Evolutionary conservation across 2,329 filamentous ascomycete species (phyloP), one percentile per base, ranked within the genome.

Genomic region (Monosporascus sp.): DNA sequence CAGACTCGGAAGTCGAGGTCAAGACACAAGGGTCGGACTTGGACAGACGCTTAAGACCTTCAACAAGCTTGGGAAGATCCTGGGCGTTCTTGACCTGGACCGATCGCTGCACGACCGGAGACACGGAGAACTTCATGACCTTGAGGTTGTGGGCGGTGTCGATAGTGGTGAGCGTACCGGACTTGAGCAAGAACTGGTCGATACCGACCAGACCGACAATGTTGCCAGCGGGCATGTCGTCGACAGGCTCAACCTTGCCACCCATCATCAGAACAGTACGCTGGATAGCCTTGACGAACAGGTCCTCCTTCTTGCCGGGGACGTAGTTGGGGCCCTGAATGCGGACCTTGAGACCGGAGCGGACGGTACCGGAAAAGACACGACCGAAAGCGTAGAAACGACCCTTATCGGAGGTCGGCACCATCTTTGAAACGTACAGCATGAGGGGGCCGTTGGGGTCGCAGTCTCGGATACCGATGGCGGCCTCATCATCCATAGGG

Each of bases 61-160:
- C 94, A 69, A 99, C 94, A 57, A 99, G 87, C 88, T 99, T 99
- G 77, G 94, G 94, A 62, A 99, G 86, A 84, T 99, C 94, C 81
- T 96, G 91, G 70, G 94, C 94, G 81, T 99, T 99, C 90, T 97
- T 97, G 83, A 97, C 93, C 80, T 97, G 90, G 70, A 99, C 94
- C 76, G 94, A 96, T 67, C 93, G 93, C 80, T 89, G 93, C 64
- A 99, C 94, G 79, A 99, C 94, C 69, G 94, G 94, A 57, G 94
- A 97, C 74, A 99, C 94, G 72, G 94, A 99, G 89, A 99, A 99
- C 84, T 97, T 97, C 94, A 99, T 99, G 80, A 99, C 94, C 88
- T 97, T 97, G 71, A 99, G 81, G 88, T 99, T 99, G 88, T 99
- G 94, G 74, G 94, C 93, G 63, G 90, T 95, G 66, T 99, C 94